Percentiles rank a stretch among this genome's conserved stretches.
These are phyloP conservation scores for Gamsiella multidivaricata DNA, from an alignment of 192 early-diverging fungal species.

Conservation along the genomic window DNA sequence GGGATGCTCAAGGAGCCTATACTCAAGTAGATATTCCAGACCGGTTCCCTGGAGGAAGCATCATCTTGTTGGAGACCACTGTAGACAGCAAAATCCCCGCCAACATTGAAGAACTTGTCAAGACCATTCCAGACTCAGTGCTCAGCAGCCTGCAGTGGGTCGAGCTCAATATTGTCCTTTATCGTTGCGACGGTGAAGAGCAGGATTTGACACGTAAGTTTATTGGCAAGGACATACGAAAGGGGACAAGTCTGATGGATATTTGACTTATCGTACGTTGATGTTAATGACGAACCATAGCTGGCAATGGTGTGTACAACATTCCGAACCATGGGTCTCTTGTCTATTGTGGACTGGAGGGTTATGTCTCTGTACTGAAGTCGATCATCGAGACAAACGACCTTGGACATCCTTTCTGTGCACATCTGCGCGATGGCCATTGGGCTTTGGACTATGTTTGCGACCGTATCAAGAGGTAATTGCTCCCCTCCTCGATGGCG, in stretches of 20 bases:
- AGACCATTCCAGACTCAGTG: slow-evolving; percentile 71
- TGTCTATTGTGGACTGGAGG: slow-evolving; percentile 93
- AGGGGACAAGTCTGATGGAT: not conserved
- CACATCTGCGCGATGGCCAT: slow-evolving; percentile 85
- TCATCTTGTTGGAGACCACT: slow-evolving; percentile 75
- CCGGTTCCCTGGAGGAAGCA: slow-evolving; percentile 87
- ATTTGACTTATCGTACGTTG: not conserved
- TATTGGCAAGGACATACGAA: no score
- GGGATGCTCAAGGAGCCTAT: slow-evolving; percentile 66
- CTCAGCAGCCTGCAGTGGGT: slow-evolving; percentile 67
- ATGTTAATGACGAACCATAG: no score
- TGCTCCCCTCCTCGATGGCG: no score
- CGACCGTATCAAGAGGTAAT: slow-evolving; percentile 69
- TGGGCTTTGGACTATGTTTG: slow-evolving; percentile 94
- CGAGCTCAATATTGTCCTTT: slow-evolving; percentile 90
- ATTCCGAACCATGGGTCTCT: slow-evolving; percentile 87
- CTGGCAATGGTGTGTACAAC: slow-evolving; percentile 86
- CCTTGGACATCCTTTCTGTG: slow-evolving; percentile 92
- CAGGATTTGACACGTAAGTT: slow-evolving; percentile 75
- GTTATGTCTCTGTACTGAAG: slow-evolving; percentile 86
- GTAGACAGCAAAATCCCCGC: slow-evolving; percentile 63
- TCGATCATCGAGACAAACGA: slow-evolving; percentile 88
- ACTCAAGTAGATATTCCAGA: slow-evolving; percentile 70
- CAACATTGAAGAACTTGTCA: slow-evolving; percentile 69
- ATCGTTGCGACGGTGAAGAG: slow-evolving; percentile 91